Base-by-base conservation (phyloP, 1,284 basidiomycete genomes). In the Acaromyces ingoldii region DNA sequence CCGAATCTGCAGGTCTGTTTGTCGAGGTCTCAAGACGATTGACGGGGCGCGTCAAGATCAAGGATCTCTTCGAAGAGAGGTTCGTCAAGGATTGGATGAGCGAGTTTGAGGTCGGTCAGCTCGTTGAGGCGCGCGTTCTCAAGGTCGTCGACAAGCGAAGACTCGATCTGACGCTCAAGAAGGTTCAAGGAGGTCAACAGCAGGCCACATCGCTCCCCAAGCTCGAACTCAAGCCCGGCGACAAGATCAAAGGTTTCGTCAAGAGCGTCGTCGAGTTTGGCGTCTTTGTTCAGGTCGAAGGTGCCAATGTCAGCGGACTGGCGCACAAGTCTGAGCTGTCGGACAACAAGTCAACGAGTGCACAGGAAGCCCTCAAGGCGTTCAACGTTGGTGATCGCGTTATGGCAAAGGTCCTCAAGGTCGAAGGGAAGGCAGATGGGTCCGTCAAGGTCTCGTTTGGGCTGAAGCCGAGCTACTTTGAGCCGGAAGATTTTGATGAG, bases 41-140 rank as follows among this genome's bases (percentile, higher is more conserved):
- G 29, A 89, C 91, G 67, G 92, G 88, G 49, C 84, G 93, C 21
- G 86, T 97, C 22, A 91, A 93, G 77, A 97, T 97, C 74, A 86
- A 84, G 74, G 90, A 96, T 77, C 81, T 95, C 11, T 70, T 72
- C 29, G 72, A 75, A 55, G 62, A 28, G 89, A n/a, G n/a, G n/a
- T 93, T 74, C 87, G 92, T 75, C 85, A 93, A 96, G 77, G 92
- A 97, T 49, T 98, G 93, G 92, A 87, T 92, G 77, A 78, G 81
- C 30, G 82, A 81, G 4, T 97, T 97, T 76, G 78, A 82, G 53
- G 79, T 82, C 38, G 86, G 89, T 63, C 90, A 96, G 70, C 76
- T 96, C 3, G 90, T 97, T 17, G 84, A 84, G 54, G 49, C 67
- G 19, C 80, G 82, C 47, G 82, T 80, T 47, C 87, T 85, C 63